phyloP scores from a whole-genome alignment of 2,329 filamentous ascomycete species.

The Epichloe brachyelytri region DNA sequence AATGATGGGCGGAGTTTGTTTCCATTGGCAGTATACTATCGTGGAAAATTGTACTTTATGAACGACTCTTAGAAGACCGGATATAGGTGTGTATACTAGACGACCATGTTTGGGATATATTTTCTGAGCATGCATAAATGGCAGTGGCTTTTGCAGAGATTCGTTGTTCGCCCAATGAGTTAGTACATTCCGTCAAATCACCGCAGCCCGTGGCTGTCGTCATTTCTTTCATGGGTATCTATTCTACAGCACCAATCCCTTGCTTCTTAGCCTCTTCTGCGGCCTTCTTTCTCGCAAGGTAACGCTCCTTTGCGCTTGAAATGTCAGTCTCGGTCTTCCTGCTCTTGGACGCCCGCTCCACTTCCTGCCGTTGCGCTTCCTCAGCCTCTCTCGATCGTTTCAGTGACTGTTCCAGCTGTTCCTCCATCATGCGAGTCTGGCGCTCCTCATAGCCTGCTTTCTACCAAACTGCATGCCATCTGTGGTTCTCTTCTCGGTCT shows the following conservation, averaged over 20 bases:
- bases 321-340: conserved; percentile 67
- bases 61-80: too few relatives aligned
- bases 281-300: conserved; percentile 63
- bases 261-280: conserved; percentile 56
- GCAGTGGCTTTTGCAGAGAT: background rate
- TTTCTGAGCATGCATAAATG: background rate
- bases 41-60: background rate
- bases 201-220: too few relatives aligned
- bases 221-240: background rate
- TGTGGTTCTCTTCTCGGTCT: conserved; percentile 22
- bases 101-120: background rate
- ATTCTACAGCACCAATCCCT: conserved; percentile 19
- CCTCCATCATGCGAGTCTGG: conserved; percentile 67
- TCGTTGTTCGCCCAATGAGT: background rate
- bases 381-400: conserved; percentile 59
- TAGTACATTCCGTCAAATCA: background rate
- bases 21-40: background rate
- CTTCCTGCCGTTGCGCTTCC: conserved; percentile 49
- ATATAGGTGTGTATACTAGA: background rate
- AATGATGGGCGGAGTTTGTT: background rate
- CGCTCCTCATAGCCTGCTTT: conserved; percentile 60
- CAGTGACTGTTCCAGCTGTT: conserved; percentile 59
- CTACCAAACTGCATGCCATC: conserved; percentile 31
- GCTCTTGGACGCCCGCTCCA: conserved; percentile 58
- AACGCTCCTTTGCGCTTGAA: conserved; percentile 65